Evolutionary conservation across 140 eudicot genomes (phyloP), one percentile per base, ranked within the genome.

Genomic region (Erigeron philadelphicus): DNA sequence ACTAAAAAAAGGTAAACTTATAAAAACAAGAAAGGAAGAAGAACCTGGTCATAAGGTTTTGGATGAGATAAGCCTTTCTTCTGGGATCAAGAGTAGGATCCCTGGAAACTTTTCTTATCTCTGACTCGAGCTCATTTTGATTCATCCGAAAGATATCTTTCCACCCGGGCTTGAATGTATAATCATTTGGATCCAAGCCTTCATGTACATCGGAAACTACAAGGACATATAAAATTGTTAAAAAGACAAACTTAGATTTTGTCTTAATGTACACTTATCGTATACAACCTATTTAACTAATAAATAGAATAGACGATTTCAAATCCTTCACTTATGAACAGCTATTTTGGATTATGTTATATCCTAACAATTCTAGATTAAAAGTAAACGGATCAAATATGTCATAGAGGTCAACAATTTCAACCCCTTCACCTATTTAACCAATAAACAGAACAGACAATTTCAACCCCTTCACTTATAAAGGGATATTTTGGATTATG

Each of bases 81-180:
- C 99, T 87, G 60, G 99, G 99, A 87, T 94, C 99, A 80, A 94
- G 99, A 76, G 95, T 81, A 46, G 95, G 79, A 82, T 94, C 99
- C 62, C 97, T 88, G 68, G 99, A 94, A 48, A 94, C 99, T 82
- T 89, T 89, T 81, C 95, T 83, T 72, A 94, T 94, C 84, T 94
- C 99, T 11, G 97, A 89, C 74, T 94, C 99, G 16, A 94, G 99
- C 85, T 94, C 99, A 74, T 82, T 94, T 82, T 94, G 97, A 73
- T 94, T 94, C 99, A 94, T 94, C 43, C 99, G 81, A 72, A 94
- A 94, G 21, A 94, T 94, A 75, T 94, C 99, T 71, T 94, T 89
- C 99, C 99, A 94, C 70, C 99, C 99, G 71, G 99, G 99, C 85
- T 89, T 94, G 73, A 94, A 94, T 47, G 97, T 89, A 50, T 78